Evolutionary conservation across 1,284 basidiomycete genomes (phyloP), one percentile per base, ranked within the genome.

Genomic region (Heterobasidion annosum): DNA sequence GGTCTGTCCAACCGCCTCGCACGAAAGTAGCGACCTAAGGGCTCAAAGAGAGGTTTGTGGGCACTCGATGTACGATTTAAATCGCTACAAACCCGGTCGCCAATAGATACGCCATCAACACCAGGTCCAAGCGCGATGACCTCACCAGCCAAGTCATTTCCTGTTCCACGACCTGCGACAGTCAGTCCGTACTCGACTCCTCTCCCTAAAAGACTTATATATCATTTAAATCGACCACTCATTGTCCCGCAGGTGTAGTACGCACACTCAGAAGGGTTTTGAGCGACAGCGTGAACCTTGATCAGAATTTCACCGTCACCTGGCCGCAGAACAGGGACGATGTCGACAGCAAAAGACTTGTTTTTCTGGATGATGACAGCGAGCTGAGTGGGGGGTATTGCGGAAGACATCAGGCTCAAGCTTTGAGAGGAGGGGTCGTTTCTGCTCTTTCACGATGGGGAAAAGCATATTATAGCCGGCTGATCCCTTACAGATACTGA

Each of bases 211-310:
- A 15, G 15, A 7, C 8, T 15, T 2, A 6, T 8, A 15, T 33
- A 48, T 13, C 25, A 48, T 3, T 6, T 4, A 32, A 4, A 8
- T 12, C 6, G 33, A 9, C 8, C 8, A 37, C 35, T 34, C 8
- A 40, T 15, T 7, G 9, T 34, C n/a, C 8, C n/a, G 13, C 49
- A 51, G 12, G n/a, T 37, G 4, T 64, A 25, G 25, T 25, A 4
- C 25, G 25, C 25, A 25, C 67, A 65, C 40, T 70, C 68, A 1
- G 63, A 60, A 18, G 67, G 67, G 54, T 70, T 70, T 53, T 65
- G 65, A 9, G 68, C 67, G 12, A 60, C 65, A 9, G 65, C 60
- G 33, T 58, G 56, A 10, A 71, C 61, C 55, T 65, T 65, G 51
- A 71, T 57, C 45, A 68, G 65, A 19, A 68, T 61, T 51, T 70